phyloP scores from a whole-genome alignment of 257 asterid genomes.

The Solanum gandarillasii region DNA sequence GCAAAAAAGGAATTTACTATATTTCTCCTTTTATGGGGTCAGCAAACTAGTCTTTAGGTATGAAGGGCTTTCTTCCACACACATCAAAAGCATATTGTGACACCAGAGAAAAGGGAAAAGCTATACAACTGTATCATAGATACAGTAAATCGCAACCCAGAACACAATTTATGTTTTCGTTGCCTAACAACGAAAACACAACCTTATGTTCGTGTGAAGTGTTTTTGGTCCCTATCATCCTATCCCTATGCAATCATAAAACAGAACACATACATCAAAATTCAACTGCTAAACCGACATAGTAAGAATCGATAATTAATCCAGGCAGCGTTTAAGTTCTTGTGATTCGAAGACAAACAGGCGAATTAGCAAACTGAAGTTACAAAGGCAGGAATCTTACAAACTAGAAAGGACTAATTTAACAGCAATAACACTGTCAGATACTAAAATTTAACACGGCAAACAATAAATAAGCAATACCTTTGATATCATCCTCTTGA shows the following conservation, averaged over 20 bases:
- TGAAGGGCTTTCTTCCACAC: background rate
- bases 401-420: background rate
- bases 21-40: background rate
- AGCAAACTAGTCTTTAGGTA: background rate
- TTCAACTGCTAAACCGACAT: background rate
- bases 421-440: no score
- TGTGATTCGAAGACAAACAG: background rate
- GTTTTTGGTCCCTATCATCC: background rate
- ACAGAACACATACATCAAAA: background rate
- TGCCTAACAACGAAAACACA: background rate
- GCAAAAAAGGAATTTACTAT: background rate
- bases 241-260: background rate
- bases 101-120: no score
- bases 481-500: slow-evolving; percentile 13
- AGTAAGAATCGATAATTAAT: background rate
- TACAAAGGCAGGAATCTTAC: background rate
- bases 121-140: no score
- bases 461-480: background rate
- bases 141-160: no score
- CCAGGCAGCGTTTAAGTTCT: background rate
- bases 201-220: background rate
- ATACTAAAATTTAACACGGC: background rate
- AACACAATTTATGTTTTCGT: background rate
- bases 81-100: background rate
- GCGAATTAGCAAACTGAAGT: background rate